Evolutionary conservation across 768 basidiomycete species (phyloP), one percentile per base, ranked within the genome.

Genomic region (Clitopilus hobsonii): DNA sequence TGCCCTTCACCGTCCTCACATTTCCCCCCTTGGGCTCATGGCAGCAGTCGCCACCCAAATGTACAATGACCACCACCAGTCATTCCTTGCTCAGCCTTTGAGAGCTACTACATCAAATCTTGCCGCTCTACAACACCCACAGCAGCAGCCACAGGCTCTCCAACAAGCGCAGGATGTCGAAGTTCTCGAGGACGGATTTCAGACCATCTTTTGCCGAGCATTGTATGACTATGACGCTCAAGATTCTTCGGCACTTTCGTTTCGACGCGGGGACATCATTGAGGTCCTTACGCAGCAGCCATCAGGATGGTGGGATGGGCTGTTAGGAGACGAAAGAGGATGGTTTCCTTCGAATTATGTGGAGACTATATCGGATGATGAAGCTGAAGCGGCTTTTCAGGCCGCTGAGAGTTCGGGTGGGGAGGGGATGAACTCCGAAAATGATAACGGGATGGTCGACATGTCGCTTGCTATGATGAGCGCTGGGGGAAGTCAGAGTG

Each of bases 331-430:
- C 53, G 88, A 90, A 68, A 84, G 96, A 51, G 96, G 96, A 55
- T 96, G 93, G 93, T 96, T 99, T 71, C 96, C 96, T 20, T 92
- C 90, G 61, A 99, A 98, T 74, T 98, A 97, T 74, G 94, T 97
- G 45, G 73, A 77, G 48, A 67, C 82, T 45, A 84, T 98, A 54
- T 79, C 84, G 23, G 89, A 91, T 58, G 86, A 90, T 63, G 91
- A 92, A 64, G 90, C 86, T 2, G 92, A 91, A 56, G 68, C 78
- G 22, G 82, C 79, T 10, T 78, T 88, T 58, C 73, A 81, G 8
- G 75, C 74, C 52, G 74, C 79, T 23, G 79, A 84, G 54, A 72
- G 75, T 32, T 62, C 65, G 38, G 74, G 72, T 27, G 63, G 62
- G 53, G 58, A 58, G 52, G 56, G 47, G 49, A 54, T 60, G 29